phyloP scores from a whole-genome alignment of 176 grass and related monocot species.

The Ensete glaucum region DNA sequence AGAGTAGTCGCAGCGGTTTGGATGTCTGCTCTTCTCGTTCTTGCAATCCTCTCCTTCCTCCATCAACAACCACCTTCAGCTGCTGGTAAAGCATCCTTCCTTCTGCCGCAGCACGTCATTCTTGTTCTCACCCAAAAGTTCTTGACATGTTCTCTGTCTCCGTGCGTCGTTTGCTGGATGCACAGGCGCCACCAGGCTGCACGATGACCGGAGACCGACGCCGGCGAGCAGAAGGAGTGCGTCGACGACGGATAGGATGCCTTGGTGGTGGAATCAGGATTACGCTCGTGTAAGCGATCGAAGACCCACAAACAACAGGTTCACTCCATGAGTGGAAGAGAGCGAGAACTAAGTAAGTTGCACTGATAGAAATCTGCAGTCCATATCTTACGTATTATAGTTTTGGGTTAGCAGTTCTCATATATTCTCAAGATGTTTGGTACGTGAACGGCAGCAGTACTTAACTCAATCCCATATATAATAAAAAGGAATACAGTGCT shows the following conservation, averaged over 20 bases:
- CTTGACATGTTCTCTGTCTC: neutral
- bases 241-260: conserved; percentile 13
- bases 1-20: neutral
- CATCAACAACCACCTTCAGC: conserved; percentile 17
- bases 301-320: conserved; percentile 44
- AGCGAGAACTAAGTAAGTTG: neutral
- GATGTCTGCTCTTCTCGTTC: conserved; percentile 9
- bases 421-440: no score
- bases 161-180: neutral
- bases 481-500: no score
- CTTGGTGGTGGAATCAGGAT: conserved; percentile 49
- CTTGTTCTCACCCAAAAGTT: neutral
- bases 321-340: conserved; percentile 14
- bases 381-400: neutral
- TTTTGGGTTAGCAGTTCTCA: neutral
- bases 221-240: neutral
- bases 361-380: neutral
- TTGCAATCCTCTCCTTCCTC: conserved; percentile 18
- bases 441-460: no score
- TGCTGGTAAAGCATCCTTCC: conserved; percentile 29
- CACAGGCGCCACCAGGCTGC: conserved; percentile 14
- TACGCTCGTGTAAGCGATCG: conserved; percentile 30
- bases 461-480: no score
- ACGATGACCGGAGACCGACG: neutral
- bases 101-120: neutral